Conservation (phyloP, 202 grass and related monocot species). For the Brachypodium distachyon region DNA sequence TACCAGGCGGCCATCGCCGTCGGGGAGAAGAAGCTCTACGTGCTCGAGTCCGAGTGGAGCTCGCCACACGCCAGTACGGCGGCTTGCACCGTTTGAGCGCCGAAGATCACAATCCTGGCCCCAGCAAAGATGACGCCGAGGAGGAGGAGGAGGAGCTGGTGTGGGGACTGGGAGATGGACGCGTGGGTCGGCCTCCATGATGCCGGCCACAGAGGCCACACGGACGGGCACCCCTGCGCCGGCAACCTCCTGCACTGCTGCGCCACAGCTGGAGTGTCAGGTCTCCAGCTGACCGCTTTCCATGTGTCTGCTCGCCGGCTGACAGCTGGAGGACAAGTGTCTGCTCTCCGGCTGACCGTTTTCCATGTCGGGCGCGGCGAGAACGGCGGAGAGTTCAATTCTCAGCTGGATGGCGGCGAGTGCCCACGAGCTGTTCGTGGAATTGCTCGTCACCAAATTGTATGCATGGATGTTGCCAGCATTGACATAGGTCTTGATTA, state of each 20-base stretch:
- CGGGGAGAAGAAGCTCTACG: not conserved
- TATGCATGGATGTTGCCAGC: no score
- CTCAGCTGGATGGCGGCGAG: no score
- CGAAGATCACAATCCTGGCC: not conserved
- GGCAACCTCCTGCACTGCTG: not conserved
- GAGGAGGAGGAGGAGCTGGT: no score
- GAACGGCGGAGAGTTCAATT: no score
- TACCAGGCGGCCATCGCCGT: not conserved
- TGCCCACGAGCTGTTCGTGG: no score
- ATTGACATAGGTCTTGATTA: no score
- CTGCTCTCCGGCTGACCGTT: not conserved
- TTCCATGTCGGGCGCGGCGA: not conserved
- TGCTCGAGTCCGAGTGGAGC: not conserved
- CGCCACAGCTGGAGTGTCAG: not conserved
- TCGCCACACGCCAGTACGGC: no score
- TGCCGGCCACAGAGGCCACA: not conserved
- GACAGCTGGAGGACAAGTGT: not conserved
- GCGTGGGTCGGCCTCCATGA: not conserved
- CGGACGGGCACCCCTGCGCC: not conserved
- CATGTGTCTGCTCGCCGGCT: no score
- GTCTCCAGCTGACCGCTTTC: no score
- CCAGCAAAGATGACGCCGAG: no score
- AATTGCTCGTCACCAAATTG: no score
- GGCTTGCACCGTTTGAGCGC: not conserved
- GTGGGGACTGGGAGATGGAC: not conserved